Evolutionary conservation across 352 stramenopile genomes (phyloP).

Genomic region (Pythium brachiatum): DNA sequence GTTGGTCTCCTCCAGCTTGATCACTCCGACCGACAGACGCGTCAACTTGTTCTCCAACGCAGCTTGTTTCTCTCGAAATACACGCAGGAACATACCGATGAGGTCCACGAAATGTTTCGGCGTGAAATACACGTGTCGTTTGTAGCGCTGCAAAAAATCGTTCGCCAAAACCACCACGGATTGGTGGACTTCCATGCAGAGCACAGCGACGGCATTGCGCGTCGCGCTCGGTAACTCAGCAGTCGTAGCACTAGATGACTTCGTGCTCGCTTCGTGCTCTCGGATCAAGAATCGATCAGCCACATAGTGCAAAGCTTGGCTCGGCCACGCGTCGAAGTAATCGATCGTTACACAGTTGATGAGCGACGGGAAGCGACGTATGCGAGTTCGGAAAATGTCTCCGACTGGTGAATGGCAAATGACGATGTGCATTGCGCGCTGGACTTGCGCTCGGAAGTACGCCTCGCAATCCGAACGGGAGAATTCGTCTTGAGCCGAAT

Average conservation of each 20-base stretch:
- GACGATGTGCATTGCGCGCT: conserved; percentile 89
- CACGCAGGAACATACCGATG: conserved; percentile 81
- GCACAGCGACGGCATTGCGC: conserved; percentile 27
- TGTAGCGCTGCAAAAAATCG: conserved; percentile 35
- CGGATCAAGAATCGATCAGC: conserved; percentile 49
- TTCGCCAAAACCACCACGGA: conserved; percentile 23
- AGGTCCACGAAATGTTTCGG: conserved; percentile 91
- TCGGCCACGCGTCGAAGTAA: conserved; percentile 92
- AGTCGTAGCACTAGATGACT: not conserved
- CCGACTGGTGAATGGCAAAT: conserved; percentile 87
- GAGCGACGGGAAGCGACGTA: conserved; percentile 91
- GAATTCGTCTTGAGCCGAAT: conserved; percentile 17
- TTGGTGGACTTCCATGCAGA: conserved; percentile 63
- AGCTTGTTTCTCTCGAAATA: conserved; percentile 57
- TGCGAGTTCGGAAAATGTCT: conserved; percentile 74
- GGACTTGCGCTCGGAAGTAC: conserved; percentile 78
- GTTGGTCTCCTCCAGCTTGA: conserved; percentile 77
- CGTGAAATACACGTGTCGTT: conserved; percentile 57
- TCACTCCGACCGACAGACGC: conserved; percentile 54
- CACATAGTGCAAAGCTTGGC: conserved; percentile 81
- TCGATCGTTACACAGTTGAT: conserved; percentile 94
- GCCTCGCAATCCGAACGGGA: conserved; percentile 70
- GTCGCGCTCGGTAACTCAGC: conserved; percentile 18
- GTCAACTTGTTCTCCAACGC: conserved; percentile 45
- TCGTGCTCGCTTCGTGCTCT: not conserved